A percentile compares a stretch with the other conserved stretches of the same genome.
phyloP scores from a whole-genome alignment of 148 eudicot genomes.

The Dianthus caryophyllus region DNA sequence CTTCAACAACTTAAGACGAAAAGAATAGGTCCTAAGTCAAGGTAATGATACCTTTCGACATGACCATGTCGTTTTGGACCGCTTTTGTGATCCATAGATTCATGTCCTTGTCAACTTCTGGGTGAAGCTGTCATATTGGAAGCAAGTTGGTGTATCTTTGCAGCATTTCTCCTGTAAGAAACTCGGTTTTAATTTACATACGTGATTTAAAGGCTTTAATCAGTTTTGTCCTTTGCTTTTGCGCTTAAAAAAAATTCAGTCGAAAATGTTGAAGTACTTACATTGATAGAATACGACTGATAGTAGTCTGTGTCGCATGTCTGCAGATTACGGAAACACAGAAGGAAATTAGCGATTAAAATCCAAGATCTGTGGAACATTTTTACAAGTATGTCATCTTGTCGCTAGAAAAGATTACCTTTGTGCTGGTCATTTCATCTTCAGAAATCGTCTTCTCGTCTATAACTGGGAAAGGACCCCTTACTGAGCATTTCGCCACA shows the following conservation, averaged over 20 bases:
- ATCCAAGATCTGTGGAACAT: background rate
- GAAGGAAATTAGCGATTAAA: conserved; percentile 5
- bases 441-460: conserved; percentile 64
- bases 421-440: conserved; percentile 38
- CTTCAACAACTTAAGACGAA: too few relatives aligned
- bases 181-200: too few relatives aligned
- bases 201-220: too few relatives aligned
- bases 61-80: conserved; percentile 12
- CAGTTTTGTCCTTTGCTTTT: too few relatives aligned
- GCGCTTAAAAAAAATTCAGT: too few relatives aligned
- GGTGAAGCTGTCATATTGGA: conserved; percentile 23
- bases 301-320: conserved; percentile 20
- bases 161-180: conserved; percentile 23
- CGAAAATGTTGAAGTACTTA: conserved; percentile 8
- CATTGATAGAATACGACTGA: conserved; percentile 21
- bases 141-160: conserved; percentile 25
- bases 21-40: too few relatives aligned
- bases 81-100: conserved; percentile 24
- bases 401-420: conserved; percentile 27
- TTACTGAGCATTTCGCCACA: conserved; percentile 63
- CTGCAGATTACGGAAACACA: conserved; percentile 19
- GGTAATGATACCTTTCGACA: conserved; percentile 30
- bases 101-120: conserved; percentile 34
- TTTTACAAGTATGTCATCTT: background rate
- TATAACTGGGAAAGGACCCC: conserved; percentile 40